Evolutionary conservation across 345 rosid species (phyloP).

Genomic region (Nephelium lappaceum): DNA sequence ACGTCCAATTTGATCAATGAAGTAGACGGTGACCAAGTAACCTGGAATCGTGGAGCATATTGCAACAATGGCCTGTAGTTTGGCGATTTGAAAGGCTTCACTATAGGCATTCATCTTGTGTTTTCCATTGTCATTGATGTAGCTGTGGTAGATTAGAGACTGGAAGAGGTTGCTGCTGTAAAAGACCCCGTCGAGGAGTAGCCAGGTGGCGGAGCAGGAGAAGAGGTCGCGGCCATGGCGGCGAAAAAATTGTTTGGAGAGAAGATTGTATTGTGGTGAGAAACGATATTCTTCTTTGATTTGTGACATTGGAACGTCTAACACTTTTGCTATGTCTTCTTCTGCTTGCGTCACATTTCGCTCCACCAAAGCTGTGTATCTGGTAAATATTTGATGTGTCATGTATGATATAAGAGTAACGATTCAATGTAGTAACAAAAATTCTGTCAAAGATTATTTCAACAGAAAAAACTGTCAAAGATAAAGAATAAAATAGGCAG

Average conservation of each 20-base stretch:
- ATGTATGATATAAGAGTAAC: no score
- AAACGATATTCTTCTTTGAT: slow-evolving; percentile 44
- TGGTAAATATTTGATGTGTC: slow-evolving; percentile 13
- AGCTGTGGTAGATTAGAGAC: slow-evolving; percentile 44
- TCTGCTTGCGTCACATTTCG: slow-evolving; percentile 66
- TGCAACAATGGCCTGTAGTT: slow-evolving; percentile 49
- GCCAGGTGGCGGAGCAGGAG: slow-evolving; percentile 60
- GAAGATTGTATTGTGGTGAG: slow-evolving; percentile 30
- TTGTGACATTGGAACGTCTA: slow-evolving; percentile 50
- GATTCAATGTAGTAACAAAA: background rate
- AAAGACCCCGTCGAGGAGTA: slow-evolving; percentile 66
- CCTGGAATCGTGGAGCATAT: slow-evolving; percentile 70
- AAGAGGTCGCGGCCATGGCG: slow-evolving; percentile 74
- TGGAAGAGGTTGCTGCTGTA: slow-evolving; percentile 72
- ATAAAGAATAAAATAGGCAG: no score
- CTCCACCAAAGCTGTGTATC: slow-evolving; percentile 80
- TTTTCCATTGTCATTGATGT: background rate
- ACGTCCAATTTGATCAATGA: slow-evolving; percentile 70
- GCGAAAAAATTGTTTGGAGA: slow-evolving; percentile 58
- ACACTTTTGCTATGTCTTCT: slow-evolving; percentile 63
- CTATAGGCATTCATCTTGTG: slow-evolving; percentile 30
- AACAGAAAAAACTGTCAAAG: background rate
- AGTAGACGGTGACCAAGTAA: slow-evolving; percentile 60
- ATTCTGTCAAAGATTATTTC: background rate
- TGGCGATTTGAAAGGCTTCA: slow-evolving; percentile 50